Percentiles rank a stretch among this genome's conserved stretches.
These are phyloP conservation scores for Clausena lansium DNA, from an alignment of 345 rosid species.

Conservation along the genomic window DNA sequence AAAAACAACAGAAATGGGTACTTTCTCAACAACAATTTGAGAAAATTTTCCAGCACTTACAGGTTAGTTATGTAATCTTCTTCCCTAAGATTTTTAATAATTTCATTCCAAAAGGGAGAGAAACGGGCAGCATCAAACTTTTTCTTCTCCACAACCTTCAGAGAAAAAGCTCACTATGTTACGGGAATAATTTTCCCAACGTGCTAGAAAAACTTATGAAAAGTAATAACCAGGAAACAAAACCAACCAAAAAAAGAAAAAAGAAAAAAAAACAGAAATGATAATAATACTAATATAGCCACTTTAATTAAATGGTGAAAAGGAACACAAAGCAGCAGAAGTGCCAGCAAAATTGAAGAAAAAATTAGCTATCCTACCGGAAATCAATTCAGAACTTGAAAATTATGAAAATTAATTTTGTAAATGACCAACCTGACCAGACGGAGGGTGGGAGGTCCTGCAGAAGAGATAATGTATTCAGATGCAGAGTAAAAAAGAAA, in stretches of 20 bases:
- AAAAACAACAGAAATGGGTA: background rate
- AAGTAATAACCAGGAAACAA: background rate
- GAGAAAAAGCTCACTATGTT: slow-evolving; percentile 13
- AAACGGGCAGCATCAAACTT: slow-evolving; percentile 84
- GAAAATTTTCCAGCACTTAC: slow-evolving; percentile 47
- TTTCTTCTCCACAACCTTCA: slow-evolving; percentile 54
- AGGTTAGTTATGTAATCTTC: slow-evolving; percentile 82
- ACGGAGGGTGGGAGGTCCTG: slow-evolving; percentile 49
- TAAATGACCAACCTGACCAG: slow-evolving; percentile 47
- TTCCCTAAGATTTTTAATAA: slow-evolving; percentile 77
- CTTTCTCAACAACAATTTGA: slow-evolving; percentile 10
- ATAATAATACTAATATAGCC: background rate
- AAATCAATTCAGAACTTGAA: background rate
- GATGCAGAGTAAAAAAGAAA: background rate
- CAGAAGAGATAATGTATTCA: slow-evolving; percentile 22
- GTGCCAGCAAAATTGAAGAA: background rate
- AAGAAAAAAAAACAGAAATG: too few relatives aligned
- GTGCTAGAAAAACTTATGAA: background rate
- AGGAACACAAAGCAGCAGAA: background rate
- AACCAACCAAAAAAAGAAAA: too few relatives aligned
- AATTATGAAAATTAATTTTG: slow-evolving; percentile 1
- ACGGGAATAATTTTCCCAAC: background rate
- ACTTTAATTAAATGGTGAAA: background rate
- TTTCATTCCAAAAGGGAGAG: slow-evolving; percentile 97
- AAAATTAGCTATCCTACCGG: background rate